These are phyloP conservation scores for Hyaloscypha finlandica DNA, from an alignment of 495 filamentous ascomycete species.

Conservation along the genomic window DNA sequence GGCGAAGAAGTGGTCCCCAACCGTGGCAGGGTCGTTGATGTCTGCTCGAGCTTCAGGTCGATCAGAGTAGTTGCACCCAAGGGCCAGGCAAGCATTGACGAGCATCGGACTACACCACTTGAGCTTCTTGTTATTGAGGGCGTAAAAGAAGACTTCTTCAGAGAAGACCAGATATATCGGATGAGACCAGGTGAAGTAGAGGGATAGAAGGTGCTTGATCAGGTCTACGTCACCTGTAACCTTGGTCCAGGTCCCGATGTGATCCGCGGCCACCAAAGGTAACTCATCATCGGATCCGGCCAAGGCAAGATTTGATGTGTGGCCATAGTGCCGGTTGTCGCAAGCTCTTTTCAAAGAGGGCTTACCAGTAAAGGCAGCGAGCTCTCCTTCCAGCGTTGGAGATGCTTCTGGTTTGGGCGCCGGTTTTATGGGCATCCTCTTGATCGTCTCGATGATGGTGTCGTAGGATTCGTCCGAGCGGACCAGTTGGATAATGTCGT, in stretches of 20 bases:
- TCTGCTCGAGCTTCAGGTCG: slow-evolving; percentile 63
- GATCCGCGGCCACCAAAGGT: slow-evolving; percentile 1
- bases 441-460: slow-evolving; percentile 37
- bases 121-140: slow-evolving; percentile 53
- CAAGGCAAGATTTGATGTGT: slow-evolving; percentile 24
- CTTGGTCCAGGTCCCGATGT: slow-evolving; percentile 53
- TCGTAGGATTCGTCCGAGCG: slow-evolving; percentile 39
- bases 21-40: slow-evolving; percentile 48
- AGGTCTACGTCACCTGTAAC: slow-evolving; percentile 58
- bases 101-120: slow-evolving; percentile 73
- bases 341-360: slow-evolving; percentile 12
- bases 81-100: slow-evolving; percentile 71
- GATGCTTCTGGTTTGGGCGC: slow-evolving; percentile 20
- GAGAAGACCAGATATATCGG: slow-evolving; percentile 70
- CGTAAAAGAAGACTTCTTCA: slow-evolving; percentile 67
- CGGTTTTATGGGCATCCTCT: slow-evolving; percentile 19
- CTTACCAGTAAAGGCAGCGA: slow-evolving; percentile 31
- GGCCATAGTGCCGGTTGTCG: slow-evolving; percentile 25
- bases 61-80: slow-evolving; percentile 73
- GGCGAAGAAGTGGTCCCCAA: slow-evolving; percentile 72
- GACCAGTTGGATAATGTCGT: slow-evolving; percentile 44
- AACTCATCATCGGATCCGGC: not conserved
- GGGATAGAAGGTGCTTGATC: slow-evolving; percentile 62
- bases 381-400: slow-evolving; percentile 36
- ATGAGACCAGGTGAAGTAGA: slow-evolving; percentile 82